Conservation (phyloP, 2,329 filamentous ascomycete species). For the Penicillium aurantiogriseum region DNA sequence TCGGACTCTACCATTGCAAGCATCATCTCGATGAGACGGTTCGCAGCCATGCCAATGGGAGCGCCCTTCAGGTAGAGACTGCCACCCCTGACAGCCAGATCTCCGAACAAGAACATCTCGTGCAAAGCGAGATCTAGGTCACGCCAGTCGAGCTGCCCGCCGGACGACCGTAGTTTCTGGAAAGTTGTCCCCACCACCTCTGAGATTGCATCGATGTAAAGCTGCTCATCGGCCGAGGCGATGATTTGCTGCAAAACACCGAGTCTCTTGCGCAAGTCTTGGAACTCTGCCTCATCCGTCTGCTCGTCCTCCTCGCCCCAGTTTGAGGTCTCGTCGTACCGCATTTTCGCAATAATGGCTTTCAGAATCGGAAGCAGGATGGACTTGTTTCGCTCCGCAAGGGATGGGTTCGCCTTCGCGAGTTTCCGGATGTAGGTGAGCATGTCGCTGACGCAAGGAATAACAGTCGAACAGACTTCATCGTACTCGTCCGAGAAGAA, state of each 20-base stretch:
- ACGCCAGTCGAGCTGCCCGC: slow-evolving; percentile 81
- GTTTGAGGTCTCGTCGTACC: slow-evolving; percentile 88
- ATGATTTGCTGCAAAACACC: slow-evolving; percentile 91
- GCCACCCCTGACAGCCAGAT: slow-evolving; percentile 84
- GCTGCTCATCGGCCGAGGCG: slow-evolving; percentile 78
- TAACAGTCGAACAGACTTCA: slow-evolving; percentile 94
- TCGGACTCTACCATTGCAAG: slow-evolving; percentile 90
- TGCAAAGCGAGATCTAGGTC: slow-evolving; percentile 91
- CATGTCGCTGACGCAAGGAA: slow-evolving; percentile 87
- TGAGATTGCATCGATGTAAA: slow-evolving; percentile 86
- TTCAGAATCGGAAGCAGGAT: slow-evolving; percentile 88
- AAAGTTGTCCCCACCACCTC: slow-evolving; percentile 87
- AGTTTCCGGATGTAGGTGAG: slow-evolving; percentile 86
- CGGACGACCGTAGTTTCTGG: slow-evolving; percentile 70
- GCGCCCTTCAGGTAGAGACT: slow-evolving; percentile 83
- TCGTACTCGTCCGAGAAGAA: slow-evolving; percentile 99
- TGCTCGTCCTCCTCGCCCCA: slow-evolving; percentile 95
- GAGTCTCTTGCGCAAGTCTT: slow-evolving; percentile 85
- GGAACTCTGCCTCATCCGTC: slow-evolving; percentile 95
- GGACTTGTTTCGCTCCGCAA: slow-evolving; percentile 72
- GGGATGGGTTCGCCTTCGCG: slow-evolving; percentile 58
- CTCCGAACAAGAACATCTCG: slow-evolving; percentile 94
- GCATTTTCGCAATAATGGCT: slow-evolving; percentile 92
- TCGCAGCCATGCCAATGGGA: slow-evolving; percentile 73
- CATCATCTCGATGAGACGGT: slow-evolving; percentile 89